Evolutionary conservation across 1,284 basidiomycete species (phyloP).

Genomic region (Polyporus tsugae): DNA sequence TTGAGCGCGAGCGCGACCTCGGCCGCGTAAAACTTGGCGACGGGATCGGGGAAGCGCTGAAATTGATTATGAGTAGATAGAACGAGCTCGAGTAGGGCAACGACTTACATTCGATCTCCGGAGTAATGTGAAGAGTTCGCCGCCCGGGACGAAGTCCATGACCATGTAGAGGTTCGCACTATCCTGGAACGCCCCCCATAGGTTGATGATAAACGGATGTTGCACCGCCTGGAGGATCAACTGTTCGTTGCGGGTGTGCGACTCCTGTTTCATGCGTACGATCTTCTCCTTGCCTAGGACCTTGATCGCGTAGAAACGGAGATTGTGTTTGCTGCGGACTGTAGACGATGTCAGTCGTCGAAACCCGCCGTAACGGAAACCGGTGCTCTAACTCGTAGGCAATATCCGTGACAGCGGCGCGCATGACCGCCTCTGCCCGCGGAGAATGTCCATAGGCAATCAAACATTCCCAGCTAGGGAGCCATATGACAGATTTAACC

Average conservation of each 20-base stretch:
- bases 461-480: not conserved
- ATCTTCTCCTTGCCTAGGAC: conserved; percentile 95
- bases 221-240: conserved; percentile 90
- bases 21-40: conserved; percentile 99
- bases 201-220: conserved; percentile 97
- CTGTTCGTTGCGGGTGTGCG: conserved; percentile 97
- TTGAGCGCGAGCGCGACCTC: conserved; percentile 97
- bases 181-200: conserved; percentile 99
- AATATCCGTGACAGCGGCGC: not conserved
- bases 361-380: not conserved
- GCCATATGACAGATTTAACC: not conserved
- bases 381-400: not conserved
- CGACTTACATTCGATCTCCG: conserved; percentile 84
- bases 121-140: conserved; percentile 93
- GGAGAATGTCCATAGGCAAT: not conserved
- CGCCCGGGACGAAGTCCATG: conserved; percentile 99
- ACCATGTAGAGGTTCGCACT: conserved; percentile 97
- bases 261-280: conserved; percentile 95
- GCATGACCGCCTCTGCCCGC: not conserved
- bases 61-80: not conserved
- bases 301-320: conserved; percentile 95
- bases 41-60: conserved; percentile 96
- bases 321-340: conserved; percentile 93
- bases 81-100: not conserved
- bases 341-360: conserved; percentile 15